Evolutionary conservation across 805 yeast species (phyloP), one percentile per base, ranked within the genome.

Genomic region (Lachancea lanzarotensis): DNA sequence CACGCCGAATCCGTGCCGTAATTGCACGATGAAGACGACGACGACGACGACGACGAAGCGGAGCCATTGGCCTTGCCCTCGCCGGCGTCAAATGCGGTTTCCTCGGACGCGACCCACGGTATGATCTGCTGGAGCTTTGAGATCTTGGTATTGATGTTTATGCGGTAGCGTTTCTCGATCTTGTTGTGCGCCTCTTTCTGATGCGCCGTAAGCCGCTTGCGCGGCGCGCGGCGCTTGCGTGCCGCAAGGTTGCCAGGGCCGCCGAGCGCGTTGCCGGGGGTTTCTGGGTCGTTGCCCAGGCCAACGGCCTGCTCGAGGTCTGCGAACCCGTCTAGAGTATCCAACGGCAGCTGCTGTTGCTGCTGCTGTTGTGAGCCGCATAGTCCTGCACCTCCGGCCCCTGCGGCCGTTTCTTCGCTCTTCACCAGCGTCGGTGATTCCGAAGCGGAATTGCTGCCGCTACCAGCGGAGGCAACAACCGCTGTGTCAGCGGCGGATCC

Each of bases 101-200:
- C 75, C 48, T 79, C 84, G 40, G 70, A 63, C 2, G 81, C 75
- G 43, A 81, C 76, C 78, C 82, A 76, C 11, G 89, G 89, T 30
- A 82, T 81, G 19, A 82, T 70, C 53, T 74, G 75, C 56, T 81
- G 85, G 43, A 82, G 63, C 26, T 79, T 79, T 3, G 84, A 84
- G 45, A 82, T 82, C 59, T 81, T 82, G 11, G 84, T 77, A 58
- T 82, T 82, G 60, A 82, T 81, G 60, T 82, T 82, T 48, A 80
- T 81, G 59, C 88, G 68, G 61, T 82, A 82, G 47, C 81, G 74
- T 58, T 82, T 79, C 57, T 82, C 89, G 50, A 82, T 80, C 62
- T 77, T 78, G 65, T 82, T 82, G 58, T 82, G 90, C 0, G 86
- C 86, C 54, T 78, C 78, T 52, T 81, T 79, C 63, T 82, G 88